Evolutionary conservation across 208 protist genomes (phyloP), one percentile per base, ranked within the genome.

Genomic region (Herpetomonas samuelpessoai): DNA sequence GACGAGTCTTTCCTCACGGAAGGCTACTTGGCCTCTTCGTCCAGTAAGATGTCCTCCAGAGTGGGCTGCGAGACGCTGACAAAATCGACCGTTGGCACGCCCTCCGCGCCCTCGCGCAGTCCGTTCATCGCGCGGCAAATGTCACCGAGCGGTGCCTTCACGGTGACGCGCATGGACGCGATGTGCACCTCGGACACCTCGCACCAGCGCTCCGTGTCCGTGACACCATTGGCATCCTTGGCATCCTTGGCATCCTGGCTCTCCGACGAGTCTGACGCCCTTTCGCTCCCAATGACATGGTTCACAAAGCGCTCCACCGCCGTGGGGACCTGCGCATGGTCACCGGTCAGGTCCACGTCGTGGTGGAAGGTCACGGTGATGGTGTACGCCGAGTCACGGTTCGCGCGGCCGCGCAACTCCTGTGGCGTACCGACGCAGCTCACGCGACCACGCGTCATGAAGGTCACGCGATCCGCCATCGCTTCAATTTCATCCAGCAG

Each of bases 401-500:
- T 78, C 62, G 79, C 91, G 14, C 52, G 48, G 6, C 58, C 55
- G 58, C 79, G 77, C 53, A 98, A 63, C 52, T 93, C 79, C 62
- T 81, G 72, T 41, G 66, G 66, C 2, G 70, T 82, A 26, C 95
- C 95, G n/a, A 97, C 52, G 67, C 92, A 97, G 14, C 75, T 75
- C 30, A 98, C 64, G 39, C 62, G 68, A 52, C 97, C 97, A 24
- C 82, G 65, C 50, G 79, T 75, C 73, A 98, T 94, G 45, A 98
- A 97, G 26, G 83, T 87, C 0, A 93, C 71, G 47, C 88, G 78
- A 50, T 82, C 60, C 24, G 79, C 76, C 22, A 98, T 65, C 4
- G 88, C 85, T 53, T 97, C 88, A 25, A 76, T 76, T 72, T 98
- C 93, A 25, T 96, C 92, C 59, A 98, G 78, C 2, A 88, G 74